Evolutionary conservation across 192 early-diverging fungal genomes (phyloP).

Genomic region (Glomus cerebriforme): DNA sequence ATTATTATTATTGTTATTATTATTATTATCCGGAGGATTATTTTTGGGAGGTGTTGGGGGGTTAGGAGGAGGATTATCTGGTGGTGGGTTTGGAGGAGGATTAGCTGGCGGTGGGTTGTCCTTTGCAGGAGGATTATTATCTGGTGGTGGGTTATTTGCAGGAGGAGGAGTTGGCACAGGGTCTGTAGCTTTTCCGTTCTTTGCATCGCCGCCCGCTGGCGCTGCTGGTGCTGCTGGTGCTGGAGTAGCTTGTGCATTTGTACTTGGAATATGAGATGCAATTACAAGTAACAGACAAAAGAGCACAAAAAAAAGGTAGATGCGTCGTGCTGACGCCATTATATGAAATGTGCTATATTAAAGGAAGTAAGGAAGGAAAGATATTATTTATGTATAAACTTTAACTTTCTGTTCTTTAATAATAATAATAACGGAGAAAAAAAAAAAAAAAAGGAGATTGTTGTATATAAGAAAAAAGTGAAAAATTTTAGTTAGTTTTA

Average conservation of each 20-base stretch:
- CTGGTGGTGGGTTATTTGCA: neutral
- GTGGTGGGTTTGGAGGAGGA: neutral
- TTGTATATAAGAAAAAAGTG: no score
- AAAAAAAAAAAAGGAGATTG: no score
- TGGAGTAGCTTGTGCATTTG: neutral
- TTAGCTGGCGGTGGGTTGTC: no score
- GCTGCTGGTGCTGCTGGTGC: neutral
- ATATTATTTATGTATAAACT: neutral
- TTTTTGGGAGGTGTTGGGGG: no score
- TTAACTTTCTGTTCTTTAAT: neutral
- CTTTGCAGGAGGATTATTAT: no score
- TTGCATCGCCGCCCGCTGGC: neutral
- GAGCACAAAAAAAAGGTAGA: neutral
- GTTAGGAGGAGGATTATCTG: no score
- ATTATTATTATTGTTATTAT: neutral
- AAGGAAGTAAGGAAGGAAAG: neutral
- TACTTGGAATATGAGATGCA: neutral
- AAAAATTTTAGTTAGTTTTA: no score
- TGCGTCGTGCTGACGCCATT: slow-evolving; percentile 4
- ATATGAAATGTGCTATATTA: neutral
- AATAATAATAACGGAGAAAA: no score
- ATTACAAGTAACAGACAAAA: neutral
- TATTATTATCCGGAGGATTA: no score
- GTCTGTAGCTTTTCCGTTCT: neutral
- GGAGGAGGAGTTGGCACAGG: neutral